Conservation (phyloP, 768 basidiomycete species). For the Piloderma croceum region DNA sequence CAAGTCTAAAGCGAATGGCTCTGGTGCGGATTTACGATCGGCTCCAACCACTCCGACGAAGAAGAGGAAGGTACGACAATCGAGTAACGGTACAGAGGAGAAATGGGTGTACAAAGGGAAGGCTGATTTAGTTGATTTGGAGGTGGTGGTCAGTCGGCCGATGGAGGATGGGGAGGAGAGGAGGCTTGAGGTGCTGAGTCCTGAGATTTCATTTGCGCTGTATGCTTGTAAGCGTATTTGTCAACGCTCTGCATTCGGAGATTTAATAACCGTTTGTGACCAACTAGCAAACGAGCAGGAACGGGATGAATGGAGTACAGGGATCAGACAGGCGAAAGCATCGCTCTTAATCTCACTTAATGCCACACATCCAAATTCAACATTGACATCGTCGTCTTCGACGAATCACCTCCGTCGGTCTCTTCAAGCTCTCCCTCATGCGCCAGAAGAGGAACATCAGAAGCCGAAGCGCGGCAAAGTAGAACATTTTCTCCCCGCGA, state of each 20-base stretch:
- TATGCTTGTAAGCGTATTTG: conserved; percentile 49
- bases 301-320: conserved; percentile 59
- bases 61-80: conserved; percentile 18
- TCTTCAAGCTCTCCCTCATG: conserved; percentile 68
- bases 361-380: conserved; percentile 71
- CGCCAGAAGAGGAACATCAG: conserved; percentile 42
- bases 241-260: background rate
- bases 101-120: conserved; percentile 71
- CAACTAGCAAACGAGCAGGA: conserved; percentile 47
- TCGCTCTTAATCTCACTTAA: conserved; percentile 67
- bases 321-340: conserved; percentile 65
- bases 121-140: conserved; percentile 65
- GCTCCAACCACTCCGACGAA: conserved; percentile 17
- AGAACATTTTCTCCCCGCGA: conserved; percentile 82
- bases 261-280: conserved; percentile 3
- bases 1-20: no score
- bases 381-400: conserved; percentile 71
- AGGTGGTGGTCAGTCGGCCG: conserved; percentile 55
- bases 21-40: background rate
- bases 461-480: conserved; percentile 46
- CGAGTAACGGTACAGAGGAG: conserved; percentile 40
- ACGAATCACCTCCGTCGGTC: conserved; percentile 70
- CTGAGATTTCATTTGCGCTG: conserved; percentile 69
- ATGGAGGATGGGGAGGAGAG: conserved; percentile 47
- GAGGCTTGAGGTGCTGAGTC: conserved; percentile 69